phyloP scores from a whole-genome alignment of 2,329 filamentous ascomycete species.

The Alternaria angustiovoidea region DNA sequence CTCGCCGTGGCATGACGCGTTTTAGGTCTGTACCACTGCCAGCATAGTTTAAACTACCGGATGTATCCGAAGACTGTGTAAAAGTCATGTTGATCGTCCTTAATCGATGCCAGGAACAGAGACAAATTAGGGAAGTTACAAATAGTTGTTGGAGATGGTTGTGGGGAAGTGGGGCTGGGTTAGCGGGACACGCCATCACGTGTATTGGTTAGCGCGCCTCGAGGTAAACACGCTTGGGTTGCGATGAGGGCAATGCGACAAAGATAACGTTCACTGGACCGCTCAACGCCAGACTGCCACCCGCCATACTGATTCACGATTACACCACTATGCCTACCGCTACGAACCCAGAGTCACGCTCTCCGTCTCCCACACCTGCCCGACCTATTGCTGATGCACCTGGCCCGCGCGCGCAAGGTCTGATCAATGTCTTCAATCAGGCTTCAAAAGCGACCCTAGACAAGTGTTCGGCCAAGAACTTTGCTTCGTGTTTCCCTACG shows the following conservation, averaged over 20 bases:
- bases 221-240: conserved; percentile 23
- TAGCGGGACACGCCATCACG: conserved; percentile 21
- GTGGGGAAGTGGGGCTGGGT: conserved; percentile 11
- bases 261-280: background rate
- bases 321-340: conserved; percentile 40
- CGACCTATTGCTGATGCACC: conserved; percentile 63
- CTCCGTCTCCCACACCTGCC: conserved; percentile 61
- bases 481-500: conserved; percentile 70
- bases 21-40: background rate
- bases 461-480: conserved; percentile 68
- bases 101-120: background rate
- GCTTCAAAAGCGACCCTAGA: conserved; percentile 68
- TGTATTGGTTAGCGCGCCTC: conserved; percentile 21
- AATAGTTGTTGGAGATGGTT: background rate
- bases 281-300: background rate
- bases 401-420: conserved; percentile 66
- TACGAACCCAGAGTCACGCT: conserved; percentile 44
- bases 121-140: background rate
- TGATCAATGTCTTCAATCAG: conserved; percentile 67
- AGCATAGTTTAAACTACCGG: background rate
- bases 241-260: conserved; percentile 1
- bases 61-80: background rate
- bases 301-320: background rate
- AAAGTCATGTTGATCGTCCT: background rate
- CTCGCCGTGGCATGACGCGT: background rate